Conservation (phyloP, 192 early-diverging fungal genomes). For the Chytriomyces confervae region DNA sequence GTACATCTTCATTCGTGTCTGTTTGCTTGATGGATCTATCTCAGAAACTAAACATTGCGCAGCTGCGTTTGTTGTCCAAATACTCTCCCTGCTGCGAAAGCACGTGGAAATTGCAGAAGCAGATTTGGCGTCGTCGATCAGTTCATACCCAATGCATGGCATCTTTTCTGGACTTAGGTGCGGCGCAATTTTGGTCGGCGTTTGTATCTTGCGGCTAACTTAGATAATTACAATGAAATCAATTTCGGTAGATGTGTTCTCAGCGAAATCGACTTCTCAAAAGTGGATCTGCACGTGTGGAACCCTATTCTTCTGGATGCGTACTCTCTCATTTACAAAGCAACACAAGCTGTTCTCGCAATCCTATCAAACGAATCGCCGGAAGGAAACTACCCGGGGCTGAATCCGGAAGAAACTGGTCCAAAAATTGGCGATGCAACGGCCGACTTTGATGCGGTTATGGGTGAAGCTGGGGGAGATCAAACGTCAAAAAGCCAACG, state of each 20-base stretch:
- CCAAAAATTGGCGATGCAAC: conserved; percentile 35
- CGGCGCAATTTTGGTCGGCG: too few relatives aligned
- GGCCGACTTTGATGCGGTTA: conserved; percentile 28
- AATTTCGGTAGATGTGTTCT: too few relatives aligned
- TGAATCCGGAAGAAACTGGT: conserved; percentile 69
- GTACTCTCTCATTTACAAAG: conserved; percentile 26
- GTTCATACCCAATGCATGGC: conserved; percentile 61
- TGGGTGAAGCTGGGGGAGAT: conserved; percentile 51
- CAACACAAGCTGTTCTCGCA: conserved; percentile 40
- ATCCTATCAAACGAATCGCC: conserved; percentile 53
- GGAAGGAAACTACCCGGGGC: conserved; percentile 88
- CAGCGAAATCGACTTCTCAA: too few relatives aligned
- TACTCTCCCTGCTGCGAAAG: conserved; percentile 56
- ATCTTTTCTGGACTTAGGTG: conserved; percentile 41
- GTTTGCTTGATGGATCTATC: not conserved
- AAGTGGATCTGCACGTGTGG: conserved; percentile 26
- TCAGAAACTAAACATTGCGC: not conserved
- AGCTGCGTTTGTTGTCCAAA: conserved; percentile 60
- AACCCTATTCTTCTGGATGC: conserved; percentile 9
- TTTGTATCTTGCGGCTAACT: too few relatives aligned
- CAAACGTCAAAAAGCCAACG: conserved; percentile 78
- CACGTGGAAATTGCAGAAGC: conserved; percentile 53
- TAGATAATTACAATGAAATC: too few relatives aligned
- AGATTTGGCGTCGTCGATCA: conserved; percentile 58
- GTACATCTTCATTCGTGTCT: not conserved